Evolutionary conservation across 2,329 filamentous ascomycete species (phyloP).

Genomic region (Fusarium napiforme): DNA sequence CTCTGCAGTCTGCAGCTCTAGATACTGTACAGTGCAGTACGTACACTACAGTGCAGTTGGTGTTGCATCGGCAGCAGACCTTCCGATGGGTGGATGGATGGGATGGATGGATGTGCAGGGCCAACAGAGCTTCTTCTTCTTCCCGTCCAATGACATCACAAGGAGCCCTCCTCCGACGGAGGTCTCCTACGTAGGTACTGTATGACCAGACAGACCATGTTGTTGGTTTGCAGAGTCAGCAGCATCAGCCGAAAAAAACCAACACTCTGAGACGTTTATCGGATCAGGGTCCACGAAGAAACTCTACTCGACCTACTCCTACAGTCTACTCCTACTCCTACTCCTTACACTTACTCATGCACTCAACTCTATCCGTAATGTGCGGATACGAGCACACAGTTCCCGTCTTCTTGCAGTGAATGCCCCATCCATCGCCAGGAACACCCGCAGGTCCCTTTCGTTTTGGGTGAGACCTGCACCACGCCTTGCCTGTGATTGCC

Average conservation of each 20-base stretch:
- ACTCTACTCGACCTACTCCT: neutral
- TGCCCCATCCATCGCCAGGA: slow-evolving; percentile 20
- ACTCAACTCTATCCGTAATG: neutral
- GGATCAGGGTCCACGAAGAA: slow-evolving; percentile 19
- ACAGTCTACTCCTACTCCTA: neutral
- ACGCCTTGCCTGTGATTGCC: slow-evolving; percentile 23
- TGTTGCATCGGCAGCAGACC: neutral
- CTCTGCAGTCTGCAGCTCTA: neutral
- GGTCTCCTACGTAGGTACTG: neutral
- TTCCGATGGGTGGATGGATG: neutral
- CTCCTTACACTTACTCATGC: neutral
- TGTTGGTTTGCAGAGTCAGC: slow-evolving; percentile 9
- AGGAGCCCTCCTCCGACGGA: neutral
- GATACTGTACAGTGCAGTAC: too few species aligned
- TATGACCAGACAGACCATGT: neutral
- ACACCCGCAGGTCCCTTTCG: slow-evolving; percentile 27
- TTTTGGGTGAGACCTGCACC: slow-evolving; percentile 39
- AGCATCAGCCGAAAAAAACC: neutral
- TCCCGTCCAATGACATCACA: slow-evolving; percentile 32
- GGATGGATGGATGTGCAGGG: neutral
- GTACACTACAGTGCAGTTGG: neutral
- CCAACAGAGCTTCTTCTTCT: neutral
- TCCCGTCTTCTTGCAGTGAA: neutral
- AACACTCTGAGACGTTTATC: slow-evolving; percentile 20
- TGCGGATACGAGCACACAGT: neutral